Evolutionary conservation across 2,329 filamentous ascomycete genomes (phyloP).

Genomic region (Cladosporium sphaerospermum): DNA sequence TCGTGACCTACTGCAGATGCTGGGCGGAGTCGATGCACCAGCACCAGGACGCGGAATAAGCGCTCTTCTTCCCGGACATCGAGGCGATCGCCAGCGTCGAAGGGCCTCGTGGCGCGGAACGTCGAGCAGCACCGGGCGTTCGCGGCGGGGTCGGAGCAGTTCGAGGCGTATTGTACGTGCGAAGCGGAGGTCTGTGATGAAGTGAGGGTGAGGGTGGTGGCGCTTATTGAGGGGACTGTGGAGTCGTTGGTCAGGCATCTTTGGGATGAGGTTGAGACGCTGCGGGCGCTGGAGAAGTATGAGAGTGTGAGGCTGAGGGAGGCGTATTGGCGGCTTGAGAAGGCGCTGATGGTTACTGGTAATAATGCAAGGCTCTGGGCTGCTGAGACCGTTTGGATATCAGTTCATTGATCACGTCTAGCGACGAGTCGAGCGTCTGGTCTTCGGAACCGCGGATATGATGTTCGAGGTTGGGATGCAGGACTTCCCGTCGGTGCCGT

Average conservation of each 20-base stretch:
- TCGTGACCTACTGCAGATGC: conserved; percentile 28
- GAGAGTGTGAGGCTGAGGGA: conserved; percentile 20
- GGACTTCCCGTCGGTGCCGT: conserved; percentile 31
- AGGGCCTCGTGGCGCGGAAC: conserved; percentile 29
- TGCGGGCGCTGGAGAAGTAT: conserved; percentile 16
- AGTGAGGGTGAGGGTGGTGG: conserved; percentile 17
- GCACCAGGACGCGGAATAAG: conserved; percentile 31
- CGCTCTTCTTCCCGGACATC: conserved; percentile 28
- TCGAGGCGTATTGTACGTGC: conserved; percentile 23
- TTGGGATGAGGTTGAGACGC: conserved; percentile 24
- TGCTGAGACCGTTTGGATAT: no score
- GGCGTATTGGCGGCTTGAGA: conserved; percentile 25
- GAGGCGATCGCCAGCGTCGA: conserved; percentile 23
- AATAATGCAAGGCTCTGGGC: conserved; percentile 22
- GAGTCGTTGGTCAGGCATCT: conserved; percentile 23
- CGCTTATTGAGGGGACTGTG: conserved; percentile 21
- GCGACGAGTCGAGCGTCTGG: conserved; percentile 30
- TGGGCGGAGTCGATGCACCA: conserved; percentile 29
- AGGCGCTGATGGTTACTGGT: conserved; percentile 27
- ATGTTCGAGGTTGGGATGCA: conserved; percentile 29
- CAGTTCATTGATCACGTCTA: conserved; percentile 11
- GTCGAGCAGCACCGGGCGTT: conserved; percentile 31
- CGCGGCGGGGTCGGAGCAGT: conserved; percentile 24
- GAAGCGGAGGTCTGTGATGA: conserved; percentile 20
- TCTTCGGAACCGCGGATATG: conserved; percentile 32